Evolutionary conservation across 2,329 filamentous ascomycete genomes (phyloP).

Genomic region (Pseudogymnoascus sp.): DNA sequence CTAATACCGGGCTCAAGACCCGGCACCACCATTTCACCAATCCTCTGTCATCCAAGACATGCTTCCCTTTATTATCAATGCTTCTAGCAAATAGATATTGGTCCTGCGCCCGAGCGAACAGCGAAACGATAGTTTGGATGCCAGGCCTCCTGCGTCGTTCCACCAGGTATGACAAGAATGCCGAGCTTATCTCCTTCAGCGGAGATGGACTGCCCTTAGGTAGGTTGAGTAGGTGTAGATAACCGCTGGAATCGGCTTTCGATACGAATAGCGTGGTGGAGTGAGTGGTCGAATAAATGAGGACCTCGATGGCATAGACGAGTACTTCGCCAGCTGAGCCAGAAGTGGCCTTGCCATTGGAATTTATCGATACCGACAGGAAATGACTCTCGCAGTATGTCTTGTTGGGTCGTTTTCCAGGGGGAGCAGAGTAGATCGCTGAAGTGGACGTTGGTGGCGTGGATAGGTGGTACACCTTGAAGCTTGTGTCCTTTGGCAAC

Average conservation of each 20-base stretch:
- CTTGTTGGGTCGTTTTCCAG: constrained; percentile 59
- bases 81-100: constrained; percentile 96
- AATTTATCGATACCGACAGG: constrained; percentile 46
- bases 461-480: constrained; percentile 78
- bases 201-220: constrained; percentile 60
- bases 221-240: constrained; percentile 58
- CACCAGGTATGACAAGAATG: constrained; percentile 70
- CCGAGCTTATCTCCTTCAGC: constrained; percentile 62
- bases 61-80: constrained; percentile 74
- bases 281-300: constrained; percentile 74
- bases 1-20: constrained; percentile 68
- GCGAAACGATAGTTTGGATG: constrained; percentile 67
- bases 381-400: constrained; percentile 88
- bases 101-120: constrained; percentile 85
- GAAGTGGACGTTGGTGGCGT: constrained; percentile 68
- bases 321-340: constrained; percentile 41
- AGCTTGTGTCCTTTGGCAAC: constrained; percentile 47
- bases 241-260: constrained; percentile 95
- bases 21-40: constrained; percentile 95
- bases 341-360: constrained; percentile 22
- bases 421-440: constrained; percentile 72
- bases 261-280: constrained; percentile 88
- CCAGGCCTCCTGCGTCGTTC: constrained; percentile 54
- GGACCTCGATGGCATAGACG: constrained; percentile 75
- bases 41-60: constrained; percentile 83